Percentiles rank a stretch among this genome's conserved stretches.
These are phyloP conservation scores for Epichloe coenophiala DNA, from an alignment of 2,329 filamentous ascomycete genomes.

Conservation along the genomic window DNA sequence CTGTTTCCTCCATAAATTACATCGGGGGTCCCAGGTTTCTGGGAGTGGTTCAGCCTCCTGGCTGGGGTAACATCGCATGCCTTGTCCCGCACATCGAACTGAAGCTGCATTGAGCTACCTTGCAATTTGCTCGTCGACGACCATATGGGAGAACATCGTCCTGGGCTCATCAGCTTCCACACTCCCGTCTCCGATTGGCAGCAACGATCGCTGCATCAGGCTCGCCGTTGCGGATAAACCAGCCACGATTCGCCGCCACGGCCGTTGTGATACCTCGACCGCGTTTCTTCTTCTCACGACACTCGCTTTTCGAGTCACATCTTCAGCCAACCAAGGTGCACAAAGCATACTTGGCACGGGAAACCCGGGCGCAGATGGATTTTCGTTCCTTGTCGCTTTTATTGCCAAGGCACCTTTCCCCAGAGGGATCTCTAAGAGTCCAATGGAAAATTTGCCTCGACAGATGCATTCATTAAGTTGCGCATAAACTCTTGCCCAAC, in stretches of 20 bases:
- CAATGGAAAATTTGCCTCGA: background rate
- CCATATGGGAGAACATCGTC: background rate
- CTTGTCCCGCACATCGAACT: too few species aligned
- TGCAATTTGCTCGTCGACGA: background rate
- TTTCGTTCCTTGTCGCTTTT: background rate
- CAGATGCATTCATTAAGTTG: background rate
- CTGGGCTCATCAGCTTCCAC: background rate
- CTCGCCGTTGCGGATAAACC: slow-evolving; percentile 6
- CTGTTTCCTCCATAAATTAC: background rate
- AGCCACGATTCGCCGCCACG: slow-evolving; percentile 1
- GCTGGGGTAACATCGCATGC: background rate
- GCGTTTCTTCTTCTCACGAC: background rate
- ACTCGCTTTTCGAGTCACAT: slow-evolving; percentile 7
- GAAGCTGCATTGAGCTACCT: too few species aligned
- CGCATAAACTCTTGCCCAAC: background rate
- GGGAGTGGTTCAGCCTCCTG: background rate
- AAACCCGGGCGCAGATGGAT: background rate
- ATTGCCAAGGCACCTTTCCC: too few species aligned
- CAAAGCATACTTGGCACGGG: background rate
- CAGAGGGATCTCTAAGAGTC: background rate
- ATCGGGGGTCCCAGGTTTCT: background rate
- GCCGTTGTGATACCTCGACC: slow-evolving; percentile 1
- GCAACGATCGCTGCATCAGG: background rate
- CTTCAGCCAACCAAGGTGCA: background rate
- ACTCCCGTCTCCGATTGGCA: slow-evolving; percentile 1